Base-by-base conservation (phyloP, 2,329 filamentous ascomycete species). In the Cladophialophora carrionii region DNA sequence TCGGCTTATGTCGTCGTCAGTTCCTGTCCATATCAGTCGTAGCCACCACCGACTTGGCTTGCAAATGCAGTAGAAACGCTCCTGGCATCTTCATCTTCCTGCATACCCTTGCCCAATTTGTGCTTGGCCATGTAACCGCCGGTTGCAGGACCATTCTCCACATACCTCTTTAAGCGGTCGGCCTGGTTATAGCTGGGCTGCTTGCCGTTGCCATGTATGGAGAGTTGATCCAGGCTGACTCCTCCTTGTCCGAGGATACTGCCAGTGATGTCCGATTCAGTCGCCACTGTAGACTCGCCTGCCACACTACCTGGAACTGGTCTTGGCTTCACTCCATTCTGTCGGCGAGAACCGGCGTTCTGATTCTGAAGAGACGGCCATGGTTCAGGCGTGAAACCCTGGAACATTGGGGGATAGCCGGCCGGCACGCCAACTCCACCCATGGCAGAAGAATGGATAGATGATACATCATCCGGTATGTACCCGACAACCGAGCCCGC, bases 21-120 rank as follows among this genome's bases (percentile, higher is more conserved):
- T 9, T 43, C 37, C n/a, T 57, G 32, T 31, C 48, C 22, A 34
- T 46, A 78, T 87, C 84, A 87, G 75, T 87, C 85, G 73, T 86
- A 87, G 71, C 81, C 84, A 49, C 84, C 83, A 62, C 91, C 92
- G 71, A 97, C 88, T 78, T 98, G 95, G 80, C 92, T 97, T 67
- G 94, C 93, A 80, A 98, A 99, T 56, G 93, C 93, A 59, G 95
- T 98, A 74, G 92, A 96, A 73, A 98, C 87, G 78, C 94, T 98
- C 79, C 95, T 92, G 74, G 95, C 92, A 76, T 98, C 95, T 71
- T 99, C 95, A 71, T 99, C 95, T 68, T 89, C 82, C 49, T 80
- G 78, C 26, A 80, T 77, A 54, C 80, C 79, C 54, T 80, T 79
- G 66, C 82, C 78, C 65, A 80, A 80, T 74, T 77, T 81, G 68